Evolutionary conservation across 2,329 filamentous ascomycete species (phyloP).

Genomic region (Chaetomium sp.): DNA sequence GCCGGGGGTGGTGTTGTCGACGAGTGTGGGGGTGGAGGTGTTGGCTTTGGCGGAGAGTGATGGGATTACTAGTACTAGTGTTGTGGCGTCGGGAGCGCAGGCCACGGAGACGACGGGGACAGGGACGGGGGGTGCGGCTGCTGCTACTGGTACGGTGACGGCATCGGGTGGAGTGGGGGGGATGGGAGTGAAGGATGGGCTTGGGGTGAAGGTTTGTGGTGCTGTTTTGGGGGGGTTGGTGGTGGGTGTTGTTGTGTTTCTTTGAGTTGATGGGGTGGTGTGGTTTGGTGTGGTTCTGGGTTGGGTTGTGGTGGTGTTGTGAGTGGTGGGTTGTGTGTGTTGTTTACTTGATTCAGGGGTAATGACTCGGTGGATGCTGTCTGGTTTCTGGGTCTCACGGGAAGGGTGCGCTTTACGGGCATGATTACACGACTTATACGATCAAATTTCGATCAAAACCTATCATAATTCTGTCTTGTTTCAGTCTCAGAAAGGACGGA

Average conservation of each 20-base stretch:
- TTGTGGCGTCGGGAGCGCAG: conserved; percentile 12
- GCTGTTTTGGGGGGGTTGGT: conserved; percentile 25
- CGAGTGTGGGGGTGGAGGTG: conserved; percentile 24
- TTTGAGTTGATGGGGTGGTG: conserved; percentile 17
- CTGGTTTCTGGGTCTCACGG: no score
- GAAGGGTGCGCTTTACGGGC: no score
- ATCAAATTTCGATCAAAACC: background rate
- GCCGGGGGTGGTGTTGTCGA: conserved; percentile 12
- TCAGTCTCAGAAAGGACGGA: no score
- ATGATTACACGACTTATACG: background rate
- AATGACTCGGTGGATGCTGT: no score
- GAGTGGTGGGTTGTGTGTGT: background rate
- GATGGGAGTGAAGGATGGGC: background rate
- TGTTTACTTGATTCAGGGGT: no score
- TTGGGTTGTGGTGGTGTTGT: background rate
- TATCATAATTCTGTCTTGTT: background rate
- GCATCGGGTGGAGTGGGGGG: background rate
- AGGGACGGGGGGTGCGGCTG: background rate
- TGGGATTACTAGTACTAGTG: conserved; percentile 27
- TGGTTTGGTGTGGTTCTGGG: background rate
- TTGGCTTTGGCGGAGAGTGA: conserved; percentile 30
- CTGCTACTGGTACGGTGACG: background rate
- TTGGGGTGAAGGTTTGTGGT: conserved; percentile 16
- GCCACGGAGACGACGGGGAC: conserved; percentile 10
- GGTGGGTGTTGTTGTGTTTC: conserved; percentile 25